Evolutionary conservation across 2,329 filamentous ascomycete genomes (phyloP), one percentile per base, ranked within the genome.

Genomic region (Colletotrichum sp.): DNA sequence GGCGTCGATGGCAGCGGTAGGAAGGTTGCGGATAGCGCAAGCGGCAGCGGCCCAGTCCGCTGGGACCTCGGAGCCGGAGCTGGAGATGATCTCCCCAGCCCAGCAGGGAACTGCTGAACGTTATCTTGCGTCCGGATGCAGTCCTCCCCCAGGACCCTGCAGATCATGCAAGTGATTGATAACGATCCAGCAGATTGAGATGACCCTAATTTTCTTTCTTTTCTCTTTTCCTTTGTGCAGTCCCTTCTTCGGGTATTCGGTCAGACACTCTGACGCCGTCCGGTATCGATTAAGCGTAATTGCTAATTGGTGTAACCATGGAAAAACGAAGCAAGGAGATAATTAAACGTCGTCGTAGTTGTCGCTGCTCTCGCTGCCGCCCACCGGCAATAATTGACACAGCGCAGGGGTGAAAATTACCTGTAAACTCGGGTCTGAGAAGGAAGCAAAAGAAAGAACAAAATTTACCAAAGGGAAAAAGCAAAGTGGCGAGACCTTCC

Each of bases 131-230:
- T 72, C 49, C 15, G 26, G 68, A 62, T 75, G 72, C 68, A 55
- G 52, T 44, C 59, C 55, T 75, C 26, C 28, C 49, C 28, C 65
- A 65, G 74, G 74, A 76, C 74, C 74, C 74, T 76, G 74, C 71
- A 69, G 74, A 76, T 76, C 70, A 74, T 76, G 74, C 74, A 69
- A 60, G 74, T 76, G 71, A 76, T 73, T 65, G 74, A 76, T 65
- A 65, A 69, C 70, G 60, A 64, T 34, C 16, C 21, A 68, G 66
- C 18, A 24, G 44, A 52, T 21, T 52, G 28, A 26, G 55, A 16
- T 59, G 26, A 26, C 16, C 55, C 1, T 30, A 59, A 59, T 30
- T 30, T 26, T 59, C 55, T 30, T 59, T 59, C 26, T 55, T 55
- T n/a, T 60, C 26, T 30, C 39, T 30, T 49, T 30, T 32, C 4